Evolutionary conservation across 2,329 filamentous ascomycete species (phyloP), one percentile per base, ranked within the genome.

Genomic region (Pseudogymnoascus sp.): DNA sequence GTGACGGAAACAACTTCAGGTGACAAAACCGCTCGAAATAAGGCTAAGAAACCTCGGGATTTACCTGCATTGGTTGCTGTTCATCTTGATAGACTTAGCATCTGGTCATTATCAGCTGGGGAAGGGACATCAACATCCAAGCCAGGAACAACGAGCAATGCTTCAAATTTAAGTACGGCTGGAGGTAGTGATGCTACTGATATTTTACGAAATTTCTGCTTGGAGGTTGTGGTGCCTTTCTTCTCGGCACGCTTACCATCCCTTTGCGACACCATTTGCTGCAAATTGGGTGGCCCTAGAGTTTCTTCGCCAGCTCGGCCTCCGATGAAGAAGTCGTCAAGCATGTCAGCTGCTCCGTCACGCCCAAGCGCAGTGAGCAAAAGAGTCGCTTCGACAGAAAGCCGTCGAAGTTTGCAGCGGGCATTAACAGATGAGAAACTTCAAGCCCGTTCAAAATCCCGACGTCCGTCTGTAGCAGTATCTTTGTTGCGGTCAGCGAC

Each of bases 181-280:
- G 28, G 50, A 14, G 50, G 50, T 33, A 56, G 50, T 33, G 59
- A 68, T 62, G 66, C 67, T 35, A 69, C 72, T 31, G 89, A 93
- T 70, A 84, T 88, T 6, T 77, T 93, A 6, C 85, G 83, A 66
- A 87, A 89, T 72, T 95, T 93, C 71, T 93, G 89, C 70, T 80
- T 90, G 14, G 90, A 95, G 71, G 88, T 95, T 41, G 86, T 95
- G 68, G 78, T 91, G 50, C 90, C 90, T 35, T 93, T 93, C 75
- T 95, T 91, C 72, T 87, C 88, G 35, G 84, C 89, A 12, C 86
- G 90, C 35, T 78, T 93, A n/a, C 89, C 89, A 1, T 84, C 89
- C 37, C 78, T 87, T 12, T 91, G 89, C 69, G 82, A 86, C 56
- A 79, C 81, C 4, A 85, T 93, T 64, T 91, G 88, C 73, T 86